Evolutionary conservation across 257 asterid species (phyloP).

Genomic region (Solanum neorickii): DNA sequence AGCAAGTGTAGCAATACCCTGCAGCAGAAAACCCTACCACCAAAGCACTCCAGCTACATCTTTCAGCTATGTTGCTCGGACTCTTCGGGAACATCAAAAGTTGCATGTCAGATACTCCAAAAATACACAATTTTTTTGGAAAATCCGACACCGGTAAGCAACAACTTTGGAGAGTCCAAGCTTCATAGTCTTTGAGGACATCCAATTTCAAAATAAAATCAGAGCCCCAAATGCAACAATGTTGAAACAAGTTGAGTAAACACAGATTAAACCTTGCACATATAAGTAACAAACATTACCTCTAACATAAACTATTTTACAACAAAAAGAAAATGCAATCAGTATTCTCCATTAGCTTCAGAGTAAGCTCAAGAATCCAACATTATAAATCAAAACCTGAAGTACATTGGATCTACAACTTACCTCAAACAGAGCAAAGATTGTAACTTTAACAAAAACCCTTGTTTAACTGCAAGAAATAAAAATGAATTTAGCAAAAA

Average conservation of each 20-base stretch:
- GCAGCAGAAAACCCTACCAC: neutral
- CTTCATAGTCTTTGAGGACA: neutral
- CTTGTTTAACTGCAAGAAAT: neutral
- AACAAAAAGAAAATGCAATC: neutral
- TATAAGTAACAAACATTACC: neutral
- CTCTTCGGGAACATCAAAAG: neutral
- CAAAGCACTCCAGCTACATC: neutral
- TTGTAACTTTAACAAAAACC: neutral
- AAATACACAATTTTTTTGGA: neutral
- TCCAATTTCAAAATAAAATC: neutral
- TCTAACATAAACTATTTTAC: neutral
- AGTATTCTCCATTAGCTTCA: neutral
- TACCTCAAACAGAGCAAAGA: constrained; percentile 1
- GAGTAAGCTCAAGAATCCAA: neutral
- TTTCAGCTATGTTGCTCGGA: neutral
- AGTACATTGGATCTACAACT: neutral
- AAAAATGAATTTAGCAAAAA: neutral
- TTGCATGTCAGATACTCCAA: neutral
- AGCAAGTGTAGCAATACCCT: neutral
- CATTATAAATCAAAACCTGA: neutral
- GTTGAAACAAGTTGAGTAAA: neutral
- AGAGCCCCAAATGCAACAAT: neutral
- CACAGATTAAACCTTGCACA: neutral
- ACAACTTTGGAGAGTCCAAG: neutral
- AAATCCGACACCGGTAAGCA: neutral